phyloP scores from a whole-genome alignment of 2,329 filamentous ascomycete genomes.

The Phoma herbarum region DNA sequence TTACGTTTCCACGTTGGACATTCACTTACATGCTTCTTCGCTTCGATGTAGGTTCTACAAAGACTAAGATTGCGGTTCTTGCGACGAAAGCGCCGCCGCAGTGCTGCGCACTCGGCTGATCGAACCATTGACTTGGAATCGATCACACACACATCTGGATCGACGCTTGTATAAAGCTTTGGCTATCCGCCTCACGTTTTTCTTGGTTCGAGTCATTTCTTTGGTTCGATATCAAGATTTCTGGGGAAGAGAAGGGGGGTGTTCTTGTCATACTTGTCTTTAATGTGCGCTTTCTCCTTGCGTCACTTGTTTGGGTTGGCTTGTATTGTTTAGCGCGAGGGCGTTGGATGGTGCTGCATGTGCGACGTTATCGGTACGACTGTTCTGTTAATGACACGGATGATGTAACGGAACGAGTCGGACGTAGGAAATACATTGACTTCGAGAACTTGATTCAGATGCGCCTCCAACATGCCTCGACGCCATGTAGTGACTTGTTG shows the following conservation, averaged over 20 bases:
- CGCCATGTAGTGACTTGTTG: too few relatives aligned
- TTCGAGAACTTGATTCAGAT: neutral
- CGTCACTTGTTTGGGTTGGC: conserved; percentile 12
- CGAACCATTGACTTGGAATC: conserved; percentile 4
- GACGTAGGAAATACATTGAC: conserved; percentile 6
- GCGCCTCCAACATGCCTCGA: too few relatives aligned
- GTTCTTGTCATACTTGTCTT: conserved; percentile 6
- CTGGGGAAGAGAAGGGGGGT: neutral
- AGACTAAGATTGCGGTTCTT: conserved; percentile 37
- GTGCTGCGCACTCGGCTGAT: conserved; percentile 19
- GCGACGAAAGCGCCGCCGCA: conserved; percentile 11
- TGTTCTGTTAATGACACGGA: conserved; percentile 14
- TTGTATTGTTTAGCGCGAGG: conserved; percentile 14
- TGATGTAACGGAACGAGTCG: conserved; percentile 11
- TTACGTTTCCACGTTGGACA: conserved; percentile 26
- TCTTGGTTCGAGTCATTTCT: conserved; percentile 7
- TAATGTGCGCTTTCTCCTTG: conserved; percentile 5
- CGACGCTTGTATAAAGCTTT: conserved; percentile 15
- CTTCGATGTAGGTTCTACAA: conserved; percentile 37
- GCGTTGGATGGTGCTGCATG: conserved; percentile 10
- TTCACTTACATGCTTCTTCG: conserved; percentile 41
- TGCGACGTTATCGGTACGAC: conserved; percentile 7
- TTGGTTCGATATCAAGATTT: conserved; percentile 1
- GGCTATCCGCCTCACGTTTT: neutral
- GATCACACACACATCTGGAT: neutral